Evolutionary conservation across 805 yeast genomes (phyloP), one percentile per base, ranked within the genome.

Genomic region (Candida verbasci): DNA sequence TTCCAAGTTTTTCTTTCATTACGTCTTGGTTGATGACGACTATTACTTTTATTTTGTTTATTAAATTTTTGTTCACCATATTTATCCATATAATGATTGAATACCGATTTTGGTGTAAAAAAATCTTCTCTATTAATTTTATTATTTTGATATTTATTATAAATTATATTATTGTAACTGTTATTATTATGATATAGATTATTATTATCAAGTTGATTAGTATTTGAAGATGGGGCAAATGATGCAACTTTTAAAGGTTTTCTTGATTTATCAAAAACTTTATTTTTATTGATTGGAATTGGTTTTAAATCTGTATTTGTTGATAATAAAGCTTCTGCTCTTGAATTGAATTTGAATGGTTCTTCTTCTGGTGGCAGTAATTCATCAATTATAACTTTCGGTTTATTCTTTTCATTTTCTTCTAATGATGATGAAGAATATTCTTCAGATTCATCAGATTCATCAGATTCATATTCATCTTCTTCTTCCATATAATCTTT

Each of bases 41-140:
- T 25, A 30, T 33, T 31, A 8, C 31, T 24, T 12, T 21, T 27
- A 17, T 17, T 26, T 17, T 22, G 34, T 25, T 42, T 45, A 45
- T 49, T 39, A 52, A 57, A 43, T 52, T 62, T 53, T 46, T 67
- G 55, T 62, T 72, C 60, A 59, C 80, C 67, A 42, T 65, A 67
- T 44, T 80, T 78, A 44, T 78, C 86, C 82, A 82, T 74, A 53
- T 80, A 82, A 45, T 79, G 82, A 40, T 74, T 76, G 49, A 78
- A 74, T 5, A 79, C 82, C 17, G 88, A 77, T 38, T 82, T 83
- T 3, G 93, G 93, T 3, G 93, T 84, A 53, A 82, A 84, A 47
- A 72, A 80, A 52, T 84, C 91, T 47, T 79, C 82, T 35, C 91
- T 69, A 46, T 76, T 76, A 48, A 74, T 80, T 25, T 42, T 22